Percentiles rank a stretch among this genome's conserved stretches.
Conservation (phyloP, 352 stramenopile species). For the Pythium chondricola region DNA sequence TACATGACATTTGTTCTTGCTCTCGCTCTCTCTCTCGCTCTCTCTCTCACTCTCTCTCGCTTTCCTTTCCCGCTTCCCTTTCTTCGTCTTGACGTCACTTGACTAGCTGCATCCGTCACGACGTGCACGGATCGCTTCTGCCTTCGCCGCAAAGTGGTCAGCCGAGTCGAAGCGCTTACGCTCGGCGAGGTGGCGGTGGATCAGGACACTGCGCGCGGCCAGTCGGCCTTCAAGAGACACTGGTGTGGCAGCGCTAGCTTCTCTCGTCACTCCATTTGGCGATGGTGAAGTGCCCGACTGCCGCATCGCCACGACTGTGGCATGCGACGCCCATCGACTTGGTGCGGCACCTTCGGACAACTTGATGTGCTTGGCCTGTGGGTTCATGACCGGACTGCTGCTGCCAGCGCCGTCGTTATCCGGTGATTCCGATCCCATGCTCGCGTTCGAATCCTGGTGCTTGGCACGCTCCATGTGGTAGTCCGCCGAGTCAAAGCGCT, state of each 20-base stretch:
- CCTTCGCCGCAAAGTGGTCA: conserved; percentile 56
- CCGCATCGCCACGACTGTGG: background rate
- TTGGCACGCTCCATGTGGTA: conserved; percentile 61
- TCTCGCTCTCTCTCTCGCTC: background rate
- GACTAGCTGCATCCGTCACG: background rate
- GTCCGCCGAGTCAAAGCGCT: conserved; percentile 79
- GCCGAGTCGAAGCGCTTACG: conserved; percentile 74
- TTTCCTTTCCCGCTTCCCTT: background rate
- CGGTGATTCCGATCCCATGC: background rate
- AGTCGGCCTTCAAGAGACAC: conserved; percentile 28
- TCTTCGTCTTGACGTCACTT: background rate
- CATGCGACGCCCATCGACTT: conserved; percentile 17
- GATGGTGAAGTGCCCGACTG: conserved; percentile 1
- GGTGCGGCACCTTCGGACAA: conserved; percentile 33
- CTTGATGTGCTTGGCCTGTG: conserved; percentile 64
- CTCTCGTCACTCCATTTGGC: background rate
- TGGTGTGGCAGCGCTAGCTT: background rate
- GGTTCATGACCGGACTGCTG: conserved; percentile 15
- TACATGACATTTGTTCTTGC: background rate
- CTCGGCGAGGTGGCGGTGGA: conserved; percentile 62
- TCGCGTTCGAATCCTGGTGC: background rate
- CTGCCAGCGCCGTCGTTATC: conserved; percentile 15
- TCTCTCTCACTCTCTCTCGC: background rate
- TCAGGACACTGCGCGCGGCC: conserved; percentile 47
- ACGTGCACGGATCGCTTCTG: conserved; percentile 20